Conservation (phyloP, 768 basidiomycete genomes). For the Pisolithus tinctorius region DNA sequence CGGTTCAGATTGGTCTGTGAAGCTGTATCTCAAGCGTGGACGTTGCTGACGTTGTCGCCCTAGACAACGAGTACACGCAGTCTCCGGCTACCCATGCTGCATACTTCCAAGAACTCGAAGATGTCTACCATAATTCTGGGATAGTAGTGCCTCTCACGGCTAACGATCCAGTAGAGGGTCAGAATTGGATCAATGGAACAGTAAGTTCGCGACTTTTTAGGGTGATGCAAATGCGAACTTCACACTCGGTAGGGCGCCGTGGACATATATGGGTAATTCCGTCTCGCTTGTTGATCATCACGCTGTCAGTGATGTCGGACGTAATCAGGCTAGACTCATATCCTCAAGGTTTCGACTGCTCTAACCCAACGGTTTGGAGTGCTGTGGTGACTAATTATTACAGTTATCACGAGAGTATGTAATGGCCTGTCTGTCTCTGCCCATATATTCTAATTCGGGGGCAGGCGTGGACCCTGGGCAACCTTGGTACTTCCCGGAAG, state of each 20-base stretch:
- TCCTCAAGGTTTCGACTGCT: slow-evolving; percentile 78
- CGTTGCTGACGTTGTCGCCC: background rate
- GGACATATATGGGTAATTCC: slow-evolving; percentile 54
- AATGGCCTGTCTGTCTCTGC: too few species aligned
- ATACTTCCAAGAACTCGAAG: slow-evolving; percentile 61
- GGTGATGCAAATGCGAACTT: background rate
- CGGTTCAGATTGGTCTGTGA: slow-evolving; percentile 48
- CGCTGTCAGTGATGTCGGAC: background rate
- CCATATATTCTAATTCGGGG: slow-evolving; percentile 26
- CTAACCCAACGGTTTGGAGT: slow-evolving; percentile 59
- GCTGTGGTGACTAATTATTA: slow-evolving; percentile 60
- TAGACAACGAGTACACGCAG: slow-evolving; percentile 75
- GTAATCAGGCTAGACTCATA: slow-evolving; percentile 55
- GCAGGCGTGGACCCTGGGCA: slow-evolving; percentile 38
- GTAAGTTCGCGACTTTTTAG: slow-evolving; percentile 27
- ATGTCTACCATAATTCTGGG: slow-evolving; percentile 43
- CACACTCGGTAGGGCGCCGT: slow-evolving; percentile 48
- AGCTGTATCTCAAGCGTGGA: background rate
- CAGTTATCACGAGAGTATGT: slow-evolving; percentile 46
- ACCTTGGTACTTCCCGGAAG: slow-evolving; percentile 70
- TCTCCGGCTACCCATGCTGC: slow-evolving; percentile 34
- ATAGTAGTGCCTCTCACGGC: slow-evolving; percentile 70
- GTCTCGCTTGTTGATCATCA: background rate
- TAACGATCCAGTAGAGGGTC: slow-evolving; percentile 56
- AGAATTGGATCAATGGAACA: slow-evolving; percentile 66